phyloP scores from a whole-genome alignment of 768 basidiomycete species.

The Pholiota molesta region DNA sequence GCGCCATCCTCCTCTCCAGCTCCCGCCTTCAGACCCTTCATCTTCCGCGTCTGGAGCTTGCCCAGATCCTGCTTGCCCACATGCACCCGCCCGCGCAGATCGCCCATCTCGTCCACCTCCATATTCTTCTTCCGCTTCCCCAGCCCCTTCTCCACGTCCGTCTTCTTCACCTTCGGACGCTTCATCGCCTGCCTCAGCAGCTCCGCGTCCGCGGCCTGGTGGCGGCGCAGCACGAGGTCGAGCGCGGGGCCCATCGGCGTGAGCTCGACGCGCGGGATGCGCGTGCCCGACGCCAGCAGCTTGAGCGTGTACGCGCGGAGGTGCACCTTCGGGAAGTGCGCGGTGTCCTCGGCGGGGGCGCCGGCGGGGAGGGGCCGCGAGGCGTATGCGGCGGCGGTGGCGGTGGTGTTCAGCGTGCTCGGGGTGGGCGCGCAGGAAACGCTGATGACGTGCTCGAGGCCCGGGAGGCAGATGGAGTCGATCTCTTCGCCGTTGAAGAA shows the following conservation, averaged over 20 bases:
- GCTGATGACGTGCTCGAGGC: conserved; percentile 88
- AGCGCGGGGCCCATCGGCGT: conserved; percentile 91
- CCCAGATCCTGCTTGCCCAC: conserved; percentile 86
- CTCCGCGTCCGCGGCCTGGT: conserved; percentile 76
- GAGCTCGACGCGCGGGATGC: conserved; percentile 81
- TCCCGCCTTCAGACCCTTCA: conserved; percentile 82
- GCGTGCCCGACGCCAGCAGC: conserved; percentile 74
- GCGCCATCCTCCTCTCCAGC: conserved; percentile 20
- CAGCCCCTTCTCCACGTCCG: conserved; percentile 80
- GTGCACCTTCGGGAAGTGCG: conserved; percentile 78
- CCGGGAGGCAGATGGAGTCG: conserved; percentile 80
- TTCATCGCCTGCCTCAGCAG: conserved; percentile 80
- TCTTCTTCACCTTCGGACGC: conserved; percentile 87
- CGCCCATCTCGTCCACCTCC: conserved; percentile 98
- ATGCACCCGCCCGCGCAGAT: conserved; percentile 89
- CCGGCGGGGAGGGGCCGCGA: conserved; percentile 24
- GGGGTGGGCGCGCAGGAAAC: conserved; percentile 74
- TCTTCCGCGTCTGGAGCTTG: conserved; percentile 90
- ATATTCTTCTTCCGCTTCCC: conserved; percentile 95
- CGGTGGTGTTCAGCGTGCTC: conserved; percentile 49
- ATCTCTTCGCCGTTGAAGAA: conserved; percentile 90
- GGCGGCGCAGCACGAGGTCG: conserved; percentile 78
- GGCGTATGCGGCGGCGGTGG: conserved; percentile 30
- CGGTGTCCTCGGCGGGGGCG: conserved; percentile 36
- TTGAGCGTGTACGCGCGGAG: conserved; percentile 83